Conservation (phyloP, 2,329 filamentous ascomycete genomes). For the Botrytis pseudocinerea region DNA sequence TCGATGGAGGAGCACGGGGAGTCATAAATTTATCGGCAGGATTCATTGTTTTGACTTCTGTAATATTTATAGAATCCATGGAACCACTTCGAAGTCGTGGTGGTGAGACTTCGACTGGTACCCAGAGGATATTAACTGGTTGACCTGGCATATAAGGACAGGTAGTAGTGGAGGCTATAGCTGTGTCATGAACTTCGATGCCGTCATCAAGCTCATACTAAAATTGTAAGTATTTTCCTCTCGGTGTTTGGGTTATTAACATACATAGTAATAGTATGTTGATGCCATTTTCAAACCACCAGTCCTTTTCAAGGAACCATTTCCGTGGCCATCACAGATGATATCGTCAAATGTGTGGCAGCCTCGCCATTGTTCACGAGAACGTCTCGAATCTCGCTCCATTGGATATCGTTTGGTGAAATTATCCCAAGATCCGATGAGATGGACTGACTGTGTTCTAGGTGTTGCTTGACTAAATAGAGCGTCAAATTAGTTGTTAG, state of each 20-base stretch:
- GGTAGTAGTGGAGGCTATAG: conserved; percentile 70
- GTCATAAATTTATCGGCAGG: conserved; percentile 74
- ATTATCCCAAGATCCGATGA: conserved; percentile 95
- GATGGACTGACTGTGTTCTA: conserved; percentile 68
- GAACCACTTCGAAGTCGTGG: conserved; percentile 64
- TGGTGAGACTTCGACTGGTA: conserved; percentile 68
- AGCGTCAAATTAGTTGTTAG: conserved; percentile 16
- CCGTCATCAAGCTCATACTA: conserved; percentile 83
- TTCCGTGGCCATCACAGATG: conserved; percentile 69
- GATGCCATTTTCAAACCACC: conserved; percentile 89
- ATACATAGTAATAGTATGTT: conserved; percentile 94
- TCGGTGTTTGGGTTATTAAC: conserved; percentile 43
- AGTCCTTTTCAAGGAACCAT: conserved; percentile 58
- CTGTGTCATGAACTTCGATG: conserved; percentile 72
- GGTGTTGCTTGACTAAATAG: conserved; percentile 57
- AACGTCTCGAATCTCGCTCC: conserved; percentile 75
- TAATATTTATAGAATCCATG: conserved; percentile 57
- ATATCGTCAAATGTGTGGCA: conserved; percentile 87
- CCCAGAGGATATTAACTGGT: conserved; percentile 77
- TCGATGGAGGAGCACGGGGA: conserved; percentile 59
- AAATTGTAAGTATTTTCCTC: conserved; percentile 35
- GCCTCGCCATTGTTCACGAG: conserved; percentile 78
- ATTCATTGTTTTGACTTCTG: conserved; percentile 72
- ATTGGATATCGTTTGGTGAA: conserved; percentile 78
- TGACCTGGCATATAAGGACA: conserved; percentile 90